phyloP scores from a whole-genome alignment of 2,329 filamentous ascomycete genomes.

The Calonectria pteridis region DNA sequence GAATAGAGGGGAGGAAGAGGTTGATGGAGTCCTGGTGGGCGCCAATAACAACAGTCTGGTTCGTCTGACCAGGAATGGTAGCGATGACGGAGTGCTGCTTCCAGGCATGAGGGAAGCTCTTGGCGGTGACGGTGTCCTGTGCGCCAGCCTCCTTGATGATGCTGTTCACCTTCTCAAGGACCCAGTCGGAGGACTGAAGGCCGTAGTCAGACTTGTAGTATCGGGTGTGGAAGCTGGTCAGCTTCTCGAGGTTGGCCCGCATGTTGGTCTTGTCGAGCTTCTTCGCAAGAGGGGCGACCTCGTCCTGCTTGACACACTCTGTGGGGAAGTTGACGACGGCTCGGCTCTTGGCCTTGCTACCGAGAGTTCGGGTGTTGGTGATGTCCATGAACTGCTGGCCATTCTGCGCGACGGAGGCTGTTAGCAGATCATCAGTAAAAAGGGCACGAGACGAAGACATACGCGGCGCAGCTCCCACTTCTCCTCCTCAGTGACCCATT shows the following conservation, averaged over 20 bases:
- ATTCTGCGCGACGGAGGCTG: slow-evolving; percentile 64
- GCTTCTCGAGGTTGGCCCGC: slow-evolving; percentile 80
- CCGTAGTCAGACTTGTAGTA: slow-evolving; percentile 87
- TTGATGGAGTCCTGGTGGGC: slow-evolving; percentile 98
- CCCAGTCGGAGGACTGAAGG: slow-evolving; percentile 87
- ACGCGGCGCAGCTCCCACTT: slow-evolving; percentile 93
- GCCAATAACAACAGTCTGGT: slow-evolving; percentile 89
- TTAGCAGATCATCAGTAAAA: slow-evolving; percentile 17
- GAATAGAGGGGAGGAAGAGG: slow-evolving; percentile 84
- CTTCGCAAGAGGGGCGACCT: slow-evolving; percentile 75
- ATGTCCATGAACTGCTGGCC: slow-evolving; percentile 96
- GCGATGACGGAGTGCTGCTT: slow-evolving; percentile 92
- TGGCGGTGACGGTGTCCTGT: slow-evolving; percentile 74
- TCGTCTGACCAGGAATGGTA: slow-evolving; percentile 86
- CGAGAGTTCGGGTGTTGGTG: slow-evolving; percentile 76
- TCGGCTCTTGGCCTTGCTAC: slow-evolving; percentile 55
- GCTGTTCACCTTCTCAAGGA: slow-evolving; percentile 79
- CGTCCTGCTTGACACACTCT: slow-evolving; percentile 73
- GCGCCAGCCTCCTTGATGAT: slow-evolving; percentile 81
- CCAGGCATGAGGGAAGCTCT: slow-evolving; percentile 86
- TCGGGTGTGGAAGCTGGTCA: slow-evolving; percentile 84
- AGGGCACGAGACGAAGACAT: slow-evolving; percentile 49
- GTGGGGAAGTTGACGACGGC: slow-evolving; percentile 71
- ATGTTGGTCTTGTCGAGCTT: slow-evolving; percentile 82
- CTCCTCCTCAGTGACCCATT: slow-evolving; percentile 93